These are phyloP conservation scores for Pichia sp. DNA, from an alignment of 1,139 yeast genomes.

Conservation along the genomic window DNA sequence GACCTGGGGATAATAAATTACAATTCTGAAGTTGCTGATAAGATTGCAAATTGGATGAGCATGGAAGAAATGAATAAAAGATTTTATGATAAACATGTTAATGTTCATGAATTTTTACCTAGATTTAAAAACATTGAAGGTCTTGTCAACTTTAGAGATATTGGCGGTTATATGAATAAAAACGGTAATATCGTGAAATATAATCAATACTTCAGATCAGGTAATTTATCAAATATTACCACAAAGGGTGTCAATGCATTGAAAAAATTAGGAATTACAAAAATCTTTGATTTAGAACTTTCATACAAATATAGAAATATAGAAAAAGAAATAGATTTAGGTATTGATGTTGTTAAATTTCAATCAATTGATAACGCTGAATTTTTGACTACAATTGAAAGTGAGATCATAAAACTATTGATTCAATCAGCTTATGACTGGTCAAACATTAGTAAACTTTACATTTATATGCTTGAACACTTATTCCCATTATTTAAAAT, in stretches of 20 bases:
- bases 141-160: slow-evolving; percentile 66
- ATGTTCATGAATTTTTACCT: slow-evolving; percentile 32
- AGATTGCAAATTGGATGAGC: slow-evolving; percentile 46
- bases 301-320: slow-evolving; percentile 39
- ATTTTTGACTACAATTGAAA: no score
- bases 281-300: slow-evolving; percentile 67
- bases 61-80: slow-evolving; percentile 47
- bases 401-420: no score
- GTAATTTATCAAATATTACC: slow-evolving; percentile 49
- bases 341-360: no score
- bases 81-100: slow-evolving; percentile 37
- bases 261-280: slow-evolving; percentile 42
- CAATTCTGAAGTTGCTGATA: slow-evolving; percentile 48
- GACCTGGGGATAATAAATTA: slow-evolving; percentile 46
- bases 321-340: no score
- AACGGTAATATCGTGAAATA: slow-evolving; percentile 42
- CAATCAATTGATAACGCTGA: no score
- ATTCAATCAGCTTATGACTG: no score
- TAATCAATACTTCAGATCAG: slow-evolving; percentile 56
- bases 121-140: slow-evolving; percentile 61
- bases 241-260: slow-evolving; percentile 39
- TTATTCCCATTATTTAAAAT: slow-evolving; percentile 43
- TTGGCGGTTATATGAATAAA: slow-evolving; percentile 64
- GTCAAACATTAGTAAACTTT: slow-evolving; percentile 33
- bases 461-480: slow-evolving; percentile 48